These are phyloP conservation scores for Cladosporium colombiae DNA, from an alignment of 2,329 filamentous ascomycete genomes.

Conservation along the genomic window DNA sequence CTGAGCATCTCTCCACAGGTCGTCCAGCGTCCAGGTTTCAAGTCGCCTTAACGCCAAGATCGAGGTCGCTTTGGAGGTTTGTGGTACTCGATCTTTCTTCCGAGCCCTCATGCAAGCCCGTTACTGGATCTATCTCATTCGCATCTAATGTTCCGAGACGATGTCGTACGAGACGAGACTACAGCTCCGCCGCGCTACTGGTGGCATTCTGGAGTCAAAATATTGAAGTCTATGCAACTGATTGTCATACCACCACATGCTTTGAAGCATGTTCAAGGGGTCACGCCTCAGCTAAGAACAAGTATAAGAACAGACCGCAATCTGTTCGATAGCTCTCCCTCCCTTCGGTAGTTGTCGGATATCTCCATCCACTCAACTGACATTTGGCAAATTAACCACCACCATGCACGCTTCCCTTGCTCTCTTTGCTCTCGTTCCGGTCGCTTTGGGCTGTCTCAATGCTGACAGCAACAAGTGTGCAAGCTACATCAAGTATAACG, in stretches of 20 bases:
- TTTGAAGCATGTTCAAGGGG: neutral
- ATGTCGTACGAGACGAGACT: neutral
- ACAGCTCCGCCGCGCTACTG: neutral
- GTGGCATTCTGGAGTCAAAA: neutral
- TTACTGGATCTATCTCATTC: neutral
- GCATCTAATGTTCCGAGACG: neutral
- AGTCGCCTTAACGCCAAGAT: neutral
- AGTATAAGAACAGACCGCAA: neutral
- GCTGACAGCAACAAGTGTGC: neutral
- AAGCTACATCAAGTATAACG: conserved; percentile 2
- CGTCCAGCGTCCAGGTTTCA: neutral
- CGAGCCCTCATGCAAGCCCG: neutral
- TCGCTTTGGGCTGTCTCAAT: neutral
- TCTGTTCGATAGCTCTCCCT: neutral
- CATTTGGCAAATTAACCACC: neutral
- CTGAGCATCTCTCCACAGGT: neutral
- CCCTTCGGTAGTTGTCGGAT: neutral
- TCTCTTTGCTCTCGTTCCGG: neutral
- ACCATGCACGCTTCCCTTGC: neutral
- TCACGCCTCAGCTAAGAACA: neutral
- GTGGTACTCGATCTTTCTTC: neutral
- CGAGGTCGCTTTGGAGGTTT: neutral
- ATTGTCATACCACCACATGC: neutral
- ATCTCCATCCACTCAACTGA: neutral
- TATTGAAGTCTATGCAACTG: neutral